Percentiles rank a stretch among this genome's conserved stretches.
Conservation (phyloP, 805 yeast species). For the Ogataea sp. region DNA sequence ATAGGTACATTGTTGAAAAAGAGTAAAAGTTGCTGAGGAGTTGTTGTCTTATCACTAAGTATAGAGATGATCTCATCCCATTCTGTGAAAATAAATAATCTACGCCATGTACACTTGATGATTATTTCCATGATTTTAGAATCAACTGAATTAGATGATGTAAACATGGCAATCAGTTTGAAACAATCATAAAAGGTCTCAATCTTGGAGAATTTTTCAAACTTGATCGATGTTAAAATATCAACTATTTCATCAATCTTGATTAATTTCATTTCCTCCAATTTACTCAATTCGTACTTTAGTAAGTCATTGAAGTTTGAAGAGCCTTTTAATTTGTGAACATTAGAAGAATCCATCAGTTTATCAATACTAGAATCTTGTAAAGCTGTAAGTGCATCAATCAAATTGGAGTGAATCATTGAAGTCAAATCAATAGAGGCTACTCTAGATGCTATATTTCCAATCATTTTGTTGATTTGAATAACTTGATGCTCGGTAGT, state of each 20-base stretch:
- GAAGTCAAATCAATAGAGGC: conserved; percentile 13
- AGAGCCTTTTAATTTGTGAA: neutral
- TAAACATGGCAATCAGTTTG: conserved; percentile 38
- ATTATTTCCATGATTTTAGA: conserved; percentile 5
- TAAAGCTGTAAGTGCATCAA: neutral
- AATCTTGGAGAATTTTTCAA: conserved; percentile 43
- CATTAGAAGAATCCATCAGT: neutral
- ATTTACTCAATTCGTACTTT: conserved; percentile 16
- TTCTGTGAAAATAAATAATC: conserved; percentile 46
- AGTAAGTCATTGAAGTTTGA: conserved; percentile 15
- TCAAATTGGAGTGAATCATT: neutral
- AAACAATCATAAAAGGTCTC: conserved; percentile 38
- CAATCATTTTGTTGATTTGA: conserved; percentile 9
- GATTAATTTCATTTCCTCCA: conserved; percentile 32
- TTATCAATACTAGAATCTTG: neutral
- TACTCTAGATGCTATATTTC: conserved; percentile 26
- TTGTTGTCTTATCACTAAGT: neutral
- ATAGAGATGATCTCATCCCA: conserved; percentile 33
- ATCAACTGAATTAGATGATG: conserved; percentile 5
- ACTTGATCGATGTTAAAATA: conserved; percentile 32
- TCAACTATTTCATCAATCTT: conserved; percentile 40
- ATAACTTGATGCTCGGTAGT: conserved; percentile 4
- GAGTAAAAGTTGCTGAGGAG: conserved; percentile 2
- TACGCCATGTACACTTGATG: conserved; percentile 45
- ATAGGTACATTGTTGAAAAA: conserved; percentile 11